Percentiles rank a stretch among this genome's conserved stretches.
phyloP scores from a whole-genome alignment of 345 rosid species.

The thale cress (Arabidopsis thaliana) region DNA sequence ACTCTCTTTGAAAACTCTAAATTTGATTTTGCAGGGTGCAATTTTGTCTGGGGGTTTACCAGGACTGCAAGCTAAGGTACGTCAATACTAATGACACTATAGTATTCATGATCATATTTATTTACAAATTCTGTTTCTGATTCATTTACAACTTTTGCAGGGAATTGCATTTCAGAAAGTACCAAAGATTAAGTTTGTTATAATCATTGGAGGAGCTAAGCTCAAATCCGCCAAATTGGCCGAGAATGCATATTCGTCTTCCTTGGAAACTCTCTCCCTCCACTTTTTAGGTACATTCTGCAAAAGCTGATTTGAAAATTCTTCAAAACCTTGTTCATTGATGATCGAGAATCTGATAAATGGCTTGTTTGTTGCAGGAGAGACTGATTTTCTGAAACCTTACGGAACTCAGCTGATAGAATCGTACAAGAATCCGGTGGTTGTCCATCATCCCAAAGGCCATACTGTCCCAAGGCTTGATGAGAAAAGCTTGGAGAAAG shows the following conservation, averaged over 20 bases:
- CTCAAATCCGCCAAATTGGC: slow-evolving; percentile 56
- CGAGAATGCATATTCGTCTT: slow-evolving; percentile 64
- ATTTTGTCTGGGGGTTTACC: slow-evolving; percentile 71
- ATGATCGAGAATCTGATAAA: not conserved
- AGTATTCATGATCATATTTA: not conserved
- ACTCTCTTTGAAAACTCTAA: too few species aligned
- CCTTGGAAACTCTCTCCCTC: slow-evolving; percentile 63
- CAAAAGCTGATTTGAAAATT: not conserved
- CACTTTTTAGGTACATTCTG: slow-evolving; percentile 69
- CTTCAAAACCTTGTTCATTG: not conserved
- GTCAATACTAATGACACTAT: not conserved
- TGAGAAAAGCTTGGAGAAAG: slow-evolving; percentile 58
- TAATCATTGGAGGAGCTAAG: slow-evolving; percentile 83
- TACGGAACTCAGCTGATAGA: slow-evolving; percentile 67
- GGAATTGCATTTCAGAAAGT: slow-evolving; percentile 77
- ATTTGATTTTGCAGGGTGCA: slow-evolving; percentile 60
- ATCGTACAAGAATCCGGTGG: slow-evolving; percentile 57
- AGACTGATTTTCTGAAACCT: slow-evolving; percentile 77
- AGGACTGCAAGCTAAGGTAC: slow-evolving; percentile 76
- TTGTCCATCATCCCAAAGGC: slow-evolving; percentile 88
- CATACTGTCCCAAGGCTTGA: slow-evolving; percentile 91
- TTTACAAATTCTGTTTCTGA: not conserved
- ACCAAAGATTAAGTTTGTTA: slow-evolving; percentile 62
- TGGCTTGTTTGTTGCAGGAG: slow-evolving; percentile 59
- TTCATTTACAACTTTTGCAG: slow-evolving; percentile 42